These are phyloP conservation scores for Cladosporium sp. DNA, from an alignment of 2,329 filamentous ascomycete species.

Conservation along the genomic window DNA sequence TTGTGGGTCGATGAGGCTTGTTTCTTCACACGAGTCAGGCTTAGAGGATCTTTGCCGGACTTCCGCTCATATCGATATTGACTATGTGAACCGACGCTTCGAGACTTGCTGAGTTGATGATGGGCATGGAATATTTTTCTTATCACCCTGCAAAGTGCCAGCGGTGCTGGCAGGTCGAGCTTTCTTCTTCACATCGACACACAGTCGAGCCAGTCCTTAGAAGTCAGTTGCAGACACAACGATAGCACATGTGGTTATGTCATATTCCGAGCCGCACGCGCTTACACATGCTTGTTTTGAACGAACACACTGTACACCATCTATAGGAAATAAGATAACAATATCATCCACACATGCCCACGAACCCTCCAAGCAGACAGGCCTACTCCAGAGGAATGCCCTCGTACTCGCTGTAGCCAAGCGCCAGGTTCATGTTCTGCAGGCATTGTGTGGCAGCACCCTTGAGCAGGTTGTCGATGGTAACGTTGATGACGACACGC, in stretches of 20 bases:
- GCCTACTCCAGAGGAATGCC: constrained; percentile 65
- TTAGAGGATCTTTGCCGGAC: background rate
- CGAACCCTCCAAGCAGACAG: background rate
- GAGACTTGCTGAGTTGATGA: background rate
- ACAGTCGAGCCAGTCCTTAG: background rate
- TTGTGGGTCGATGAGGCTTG: background rate
- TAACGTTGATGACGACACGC: constrained; percentile 90
- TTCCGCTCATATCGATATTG: background rate
- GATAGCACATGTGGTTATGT: background rate
- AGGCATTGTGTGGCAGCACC: constrained; percentile 90
- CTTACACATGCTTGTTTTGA: background rate
- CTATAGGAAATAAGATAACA: background rate
- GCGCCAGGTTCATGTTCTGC: constrained; percentile 93
- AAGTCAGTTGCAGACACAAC: background rate
- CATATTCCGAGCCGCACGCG: background rate
- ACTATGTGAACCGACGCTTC: background rate
- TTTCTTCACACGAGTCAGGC: background rate
- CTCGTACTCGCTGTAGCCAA: constrained; percentile 85
- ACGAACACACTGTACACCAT: constrained; percentile 9
- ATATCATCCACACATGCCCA: background rate
- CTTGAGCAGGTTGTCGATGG: constrained; percentile 92
- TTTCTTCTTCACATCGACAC: background rate
- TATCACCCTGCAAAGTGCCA: background rate
- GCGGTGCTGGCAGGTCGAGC: background rate
- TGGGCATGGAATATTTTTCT: too few relatives aligned